Percentiles rank a stretch among this genome's conserved stretches.
Evolutionary conservation across 1,284 basidiomycete species (phyloP).

Genomic region (Malassezia sp.): DNA sequence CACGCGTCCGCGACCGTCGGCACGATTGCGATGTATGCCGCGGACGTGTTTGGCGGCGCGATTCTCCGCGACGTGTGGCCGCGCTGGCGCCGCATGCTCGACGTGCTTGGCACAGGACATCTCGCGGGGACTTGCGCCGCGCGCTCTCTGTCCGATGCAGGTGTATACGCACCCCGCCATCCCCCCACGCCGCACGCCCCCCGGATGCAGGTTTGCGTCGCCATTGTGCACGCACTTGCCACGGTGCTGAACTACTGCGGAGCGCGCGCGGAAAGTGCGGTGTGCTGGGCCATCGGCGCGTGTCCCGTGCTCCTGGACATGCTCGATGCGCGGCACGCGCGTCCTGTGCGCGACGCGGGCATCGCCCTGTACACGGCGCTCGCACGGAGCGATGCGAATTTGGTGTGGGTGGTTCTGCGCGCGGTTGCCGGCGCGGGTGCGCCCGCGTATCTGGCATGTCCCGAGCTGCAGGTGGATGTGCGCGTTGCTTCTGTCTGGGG

Average conservation of each 20-base stretch:
- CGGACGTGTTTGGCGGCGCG: constrained; percentile 27
- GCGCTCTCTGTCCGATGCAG: too few species aligned
- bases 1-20: constrained; percentile 26
- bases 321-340: constrained; percentile 11
- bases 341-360: not conserved
- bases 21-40: constrained; percentile 15
- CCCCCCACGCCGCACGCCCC: too few species aligned
- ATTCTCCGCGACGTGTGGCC: constrained; percentile 38
- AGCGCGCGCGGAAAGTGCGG: not conserved
- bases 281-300: constrained; percentile 4
- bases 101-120: constrained; percentile 2
- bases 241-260: not conserved
- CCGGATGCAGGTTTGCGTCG: not conserved
- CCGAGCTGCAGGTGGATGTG: not conserved
- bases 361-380: constrained; percentile 1
- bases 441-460: constrained; percentile 1
- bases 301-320: constrained; percentile 7
- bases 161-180: too few species aligned
- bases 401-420: constrained; percentile 9
- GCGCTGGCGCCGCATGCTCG: constrained; percentile 21
- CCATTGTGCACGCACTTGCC: constrained; percentile 2
- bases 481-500: not conserved
- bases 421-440: not conserved
- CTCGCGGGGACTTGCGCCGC: not conserved
- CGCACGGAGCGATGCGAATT: constrained; percentile 1